These are phyloP conservation scores for Trypanosoma cruzi DNA, from an alignment of 208 protist species.

Conservation along the genomic window DNA sequence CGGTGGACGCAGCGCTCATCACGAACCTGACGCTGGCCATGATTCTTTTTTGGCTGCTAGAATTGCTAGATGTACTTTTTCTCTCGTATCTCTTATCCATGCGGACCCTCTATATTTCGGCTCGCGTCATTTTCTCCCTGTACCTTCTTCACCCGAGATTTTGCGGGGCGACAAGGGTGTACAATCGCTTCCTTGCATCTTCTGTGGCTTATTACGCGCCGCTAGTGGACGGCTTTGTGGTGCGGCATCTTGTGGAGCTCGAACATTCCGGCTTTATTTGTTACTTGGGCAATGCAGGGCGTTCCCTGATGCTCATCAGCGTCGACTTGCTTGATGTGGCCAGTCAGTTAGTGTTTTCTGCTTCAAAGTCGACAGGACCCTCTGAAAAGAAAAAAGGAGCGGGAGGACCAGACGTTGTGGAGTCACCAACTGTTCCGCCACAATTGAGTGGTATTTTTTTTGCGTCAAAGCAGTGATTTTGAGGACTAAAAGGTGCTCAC, in stretches of 20 bases:
- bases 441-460: background rate
- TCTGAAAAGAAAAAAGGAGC: too few species aligned
- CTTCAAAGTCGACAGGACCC: background rate
- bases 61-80: slow-evolving; percentile 54
- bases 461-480: background rate
- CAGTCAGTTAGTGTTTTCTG: slow-evolving; percentile 26
- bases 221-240: slow-evolving; percentile 46
- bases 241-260: slow-evolving; percentile 57
- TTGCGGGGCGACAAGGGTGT: slow-evolving; percentile 51
- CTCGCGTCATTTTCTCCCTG: slow-evolving; percentile 56
- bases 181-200: slow-evolving; percentile 48
- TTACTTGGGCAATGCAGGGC: slow-evolving; percentile 35
- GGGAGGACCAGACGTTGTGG: background rate
- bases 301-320: slow-evolving; percentile 31
- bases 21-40: slow-evolving; percentile 74
- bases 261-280: slow-evolving; percentile 48
- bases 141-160: slow-evolving; percentile 71
- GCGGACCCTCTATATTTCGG: slow-evolving; percentile 47
- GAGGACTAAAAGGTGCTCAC: background rate
- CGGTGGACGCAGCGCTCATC: slow-evolving; percentile 40
- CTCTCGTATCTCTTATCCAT: slow-evolving; percentile 66
- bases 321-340: slow-evolving; percentile 38
- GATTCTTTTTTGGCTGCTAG: slow-evolving; percentile 68
- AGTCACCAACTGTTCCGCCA: background rate
- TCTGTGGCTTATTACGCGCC: slow-evolving; percentile 56